Evolutionary conservation across 345 rosid species (phyloP).

Genomic region (Brassica rapa): DNA sequence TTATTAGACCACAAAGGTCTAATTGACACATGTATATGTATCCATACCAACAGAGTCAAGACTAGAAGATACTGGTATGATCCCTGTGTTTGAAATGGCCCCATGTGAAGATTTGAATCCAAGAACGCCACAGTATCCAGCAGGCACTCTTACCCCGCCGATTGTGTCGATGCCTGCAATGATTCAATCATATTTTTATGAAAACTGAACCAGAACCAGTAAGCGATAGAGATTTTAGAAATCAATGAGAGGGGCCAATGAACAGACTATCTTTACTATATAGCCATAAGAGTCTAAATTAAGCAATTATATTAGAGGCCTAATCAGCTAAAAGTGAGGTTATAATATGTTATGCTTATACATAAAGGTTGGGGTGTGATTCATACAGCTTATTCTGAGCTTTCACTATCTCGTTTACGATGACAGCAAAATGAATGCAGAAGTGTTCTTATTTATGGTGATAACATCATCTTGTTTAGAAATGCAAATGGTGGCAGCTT

Average conservation of each 20-base stretch:
- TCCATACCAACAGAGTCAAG: slow-evolving; percentile 87
- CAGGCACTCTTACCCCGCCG: slow-evolving; percentile 94
- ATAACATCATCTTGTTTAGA: too few relatives aligned
- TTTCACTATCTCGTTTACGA: slow-evolving; percentile 3
- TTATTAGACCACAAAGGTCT: not conserved
- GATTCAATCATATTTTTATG: not conserved
- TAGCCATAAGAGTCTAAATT: not conserved
- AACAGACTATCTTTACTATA: not conserved
- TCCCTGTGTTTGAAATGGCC: slow-evolving; percentile 58
- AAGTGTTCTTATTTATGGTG: not conserved
- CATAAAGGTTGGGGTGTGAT: slow-evolving; percentile 12
- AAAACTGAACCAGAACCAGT: not conserved
- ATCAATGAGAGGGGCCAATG: not conserved
- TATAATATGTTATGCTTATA: not conserved
- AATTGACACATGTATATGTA: not conserved
- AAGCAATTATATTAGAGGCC: not conserved
- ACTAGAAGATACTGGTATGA: slow-evolving; percentile 68
- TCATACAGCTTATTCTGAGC: not conserved
- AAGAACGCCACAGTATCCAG: slow-evolving; percentile 76
- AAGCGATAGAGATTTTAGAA: not conserved
- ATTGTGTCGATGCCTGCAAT: slow-evolving; percentile 79
- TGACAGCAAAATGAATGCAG: slow-evolving; percentile 12
- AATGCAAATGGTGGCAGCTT: not conserved
- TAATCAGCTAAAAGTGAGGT: not conserved
- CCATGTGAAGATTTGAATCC: slow-evolving; percentile 90